Base-by-base conservation (phyloP, 2,329 filamentous ascomycete species). In the Graphilbum sp. region DNA sequence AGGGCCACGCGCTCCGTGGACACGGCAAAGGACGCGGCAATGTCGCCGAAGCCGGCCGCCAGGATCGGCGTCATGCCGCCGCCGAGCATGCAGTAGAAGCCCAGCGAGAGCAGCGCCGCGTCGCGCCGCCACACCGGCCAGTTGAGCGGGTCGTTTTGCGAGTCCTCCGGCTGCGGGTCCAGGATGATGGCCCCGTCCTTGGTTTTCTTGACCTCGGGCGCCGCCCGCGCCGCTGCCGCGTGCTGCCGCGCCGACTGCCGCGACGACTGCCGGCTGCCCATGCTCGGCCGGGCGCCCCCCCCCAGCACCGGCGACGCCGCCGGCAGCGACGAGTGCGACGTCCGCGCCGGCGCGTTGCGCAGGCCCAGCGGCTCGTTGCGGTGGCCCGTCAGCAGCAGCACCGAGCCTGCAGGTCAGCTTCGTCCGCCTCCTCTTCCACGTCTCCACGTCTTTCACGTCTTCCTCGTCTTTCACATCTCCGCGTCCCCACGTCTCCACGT, bases 61-160 rank as follows among this genome's bases (percentile, higher is more conserved):
- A 96, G 67, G 23, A 95, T 64, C 0, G 90, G 82, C 0, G 87
- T 95, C 64, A 93, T 92, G 32, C 88, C 88, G 31, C 88, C 88
- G 39, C 88, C 88, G 16, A 95, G 59, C 75, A 95, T 81, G 56
- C 86, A 94, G 57, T 93, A 94, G 50, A 94, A 79, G 1, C 88
- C 88, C 4, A 96, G 64, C 0, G 80, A 88, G 0, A 93, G 49
- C 44, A 96, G 59, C 0, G 88, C 84, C 19, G 67, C 56, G 55
- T 96, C 85, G 55, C 88, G 69, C 31, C 84, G 72, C 76, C 83
- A 84, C 7, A 68, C 61, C 0, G 82, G 76, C 88, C 88, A 96
- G 54, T 96, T 96, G 40, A 96, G 61, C 1, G 88, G 88, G 50
- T 96, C 88, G 46, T 96, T 95, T 37, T 69, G 64, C 0, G 83